Percentiles rank a stretch among this genome's conserved stretches.
Conservation (phyloP, 495 filamentous ascomycete genomes). For the Ascodesmis nigricans region DNA sequence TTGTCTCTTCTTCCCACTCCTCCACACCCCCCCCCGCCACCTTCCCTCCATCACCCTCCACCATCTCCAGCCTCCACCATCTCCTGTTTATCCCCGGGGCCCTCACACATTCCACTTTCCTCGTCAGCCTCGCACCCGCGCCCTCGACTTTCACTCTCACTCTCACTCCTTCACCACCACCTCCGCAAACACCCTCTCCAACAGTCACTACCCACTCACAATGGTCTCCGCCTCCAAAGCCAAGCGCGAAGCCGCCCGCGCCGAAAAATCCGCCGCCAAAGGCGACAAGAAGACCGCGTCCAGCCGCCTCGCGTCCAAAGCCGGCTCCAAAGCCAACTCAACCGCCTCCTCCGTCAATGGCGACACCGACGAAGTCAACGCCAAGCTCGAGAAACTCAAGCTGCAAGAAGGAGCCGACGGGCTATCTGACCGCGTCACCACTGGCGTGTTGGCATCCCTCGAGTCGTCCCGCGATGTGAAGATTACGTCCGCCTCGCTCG, state of each 20-base stretch:
- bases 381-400: constrained; percentile 33
- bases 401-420: constrained; percentile 90
- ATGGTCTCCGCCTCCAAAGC: constrained; percentile 96
- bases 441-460: constrained; percentile 79
- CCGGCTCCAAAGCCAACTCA: constrained; percentile 40
- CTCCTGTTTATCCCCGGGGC: no score
- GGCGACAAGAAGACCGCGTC: constrained; percentile 51
- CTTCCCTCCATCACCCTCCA: no score
- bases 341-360: constrained; percentile 47
- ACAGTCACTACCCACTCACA: no score
- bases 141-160: no score
- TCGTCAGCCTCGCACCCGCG: no score
- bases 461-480: constrained; percentile 76
- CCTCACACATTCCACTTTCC: no score
- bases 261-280: constrained; percentile 67
- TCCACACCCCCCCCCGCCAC: no score
- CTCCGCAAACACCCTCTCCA: no score
- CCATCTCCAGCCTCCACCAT: no score
- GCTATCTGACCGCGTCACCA: constrained; percentile 92
- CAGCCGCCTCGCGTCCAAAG: constrained; percentile 38
- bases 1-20: no score
- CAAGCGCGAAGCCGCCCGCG: constrained; percentile 89
- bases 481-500: constrained; percentile 75
- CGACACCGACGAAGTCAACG: constrained; percentile 29
- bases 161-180: no score